Evolutionary conservation across 495 filamentous ascomycete species (phyloP).

Genomic region (Chaetomium cochliodes): DNA sequence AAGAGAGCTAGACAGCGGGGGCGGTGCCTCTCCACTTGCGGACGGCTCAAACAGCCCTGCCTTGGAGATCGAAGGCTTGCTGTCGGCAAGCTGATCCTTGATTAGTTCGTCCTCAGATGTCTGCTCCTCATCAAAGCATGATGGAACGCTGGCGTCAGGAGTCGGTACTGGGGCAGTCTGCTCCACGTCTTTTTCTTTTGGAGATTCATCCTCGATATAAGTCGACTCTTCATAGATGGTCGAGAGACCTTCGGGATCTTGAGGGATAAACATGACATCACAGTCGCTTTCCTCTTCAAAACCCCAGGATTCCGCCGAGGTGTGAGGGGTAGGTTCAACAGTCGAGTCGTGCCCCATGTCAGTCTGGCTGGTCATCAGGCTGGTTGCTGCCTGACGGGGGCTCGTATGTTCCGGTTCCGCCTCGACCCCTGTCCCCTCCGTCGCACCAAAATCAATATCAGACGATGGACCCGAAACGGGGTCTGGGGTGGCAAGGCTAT

Average conservation of each 20-base stretch:
- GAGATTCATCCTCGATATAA: background rate
- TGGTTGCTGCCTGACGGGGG: slow-evolving; percentile 26
- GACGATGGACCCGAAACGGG: slow-evolving; percentile 7
- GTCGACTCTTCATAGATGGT: slow-evolving; percentile 35
- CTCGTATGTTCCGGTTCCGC: slow-evolving; percentile 7
- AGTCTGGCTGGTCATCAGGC: slow-evolving; percentile 3
- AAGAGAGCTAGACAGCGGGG: background rate
- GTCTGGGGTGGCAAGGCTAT: background rate
- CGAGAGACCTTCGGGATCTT: slow-evolving; percentile 34
- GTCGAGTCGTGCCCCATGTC: background rate
- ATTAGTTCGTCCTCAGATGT: background rate
- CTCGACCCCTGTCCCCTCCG: slow-evolving; percentile 3
- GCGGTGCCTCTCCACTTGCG: background rate
- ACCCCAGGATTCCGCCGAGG: background rate
- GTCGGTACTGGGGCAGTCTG: background rate
- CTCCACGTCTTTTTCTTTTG: background rate
- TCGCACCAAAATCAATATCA: background rate
- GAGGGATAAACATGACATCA: slow-evolving; percentile 17
- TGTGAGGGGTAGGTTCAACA: background rate
- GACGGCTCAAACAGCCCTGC: background rate
- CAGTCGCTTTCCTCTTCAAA: background rate
- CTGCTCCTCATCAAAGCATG: background rate
- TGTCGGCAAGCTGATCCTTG: background rate
- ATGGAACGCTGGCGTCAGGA: background rate
- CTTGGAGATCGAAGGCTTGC: background rate